phyloP scores from a whole-genome alignment of 257 asterid species.

The Solanum lycopersicoides region DNA sequence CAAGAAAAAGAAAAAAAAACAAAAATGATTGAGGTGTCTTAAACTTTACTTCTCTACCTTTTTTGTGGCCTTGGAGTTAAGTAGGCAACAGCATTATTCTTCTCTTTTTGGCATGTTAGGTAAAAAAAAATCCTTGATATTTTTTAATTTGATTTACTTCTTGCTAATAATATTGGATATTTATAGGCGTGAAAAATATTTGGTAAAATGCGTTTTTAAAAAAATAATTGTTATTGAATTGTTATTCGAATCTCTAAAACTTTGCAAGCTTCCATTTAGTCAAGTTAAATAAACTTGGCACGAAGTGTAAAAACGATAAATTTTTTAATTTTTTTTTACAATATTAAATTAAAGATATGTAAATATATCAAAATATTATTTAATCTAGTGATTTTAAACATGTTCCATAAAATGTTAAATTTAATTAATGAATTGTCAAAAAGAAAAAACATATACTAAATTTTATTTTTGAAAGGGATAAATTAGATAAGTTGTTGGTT shows the following conservation, averaged over 20 bases:
- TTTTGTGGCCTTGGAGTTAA: background rate
- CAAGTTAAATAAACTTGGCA: background rate
- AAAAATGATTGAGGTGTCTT: too few relatives aligned
- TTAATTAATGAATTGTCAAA: too few relatives aligned
- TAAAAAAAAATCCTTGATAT: too few relatives aligned
- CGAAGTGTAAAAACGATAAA: too few relatives aligned
- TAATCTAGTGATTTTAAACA: too few relatives aligned
- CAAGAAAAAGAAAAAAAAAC: background rate
- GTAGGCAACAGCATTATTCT: background rate
- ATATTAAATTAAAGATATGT: too few relatives aligned
- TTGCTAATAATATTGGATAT: too few relatives aligned
- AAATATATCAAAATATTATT: too few relatives aligned
- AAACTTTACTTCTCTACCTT: background rate
- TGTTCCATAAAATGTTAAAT: too few relatives aligned
- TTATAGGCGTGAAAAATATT: background rate
- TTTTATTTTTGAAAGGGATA: background rate
- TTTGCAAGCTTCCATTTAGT: background rate
- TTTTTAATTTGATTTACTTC: too few relatives aligned
- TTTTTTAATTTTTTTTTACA: too few relatives aligned
- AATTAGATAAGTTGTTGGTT: background rate
- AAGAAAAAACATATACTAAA: too few relatives aligned
- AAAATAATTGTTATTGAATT: background rate
- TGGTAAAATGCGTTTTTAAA: background rate
- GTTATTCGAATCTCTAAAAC: background rate
- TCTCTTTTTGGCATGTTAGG: background rate